phyloP scores from a whole-genome alignment of 2,329 filamentous ascomycete species.

The Celoporthe dispersa region DNA sequence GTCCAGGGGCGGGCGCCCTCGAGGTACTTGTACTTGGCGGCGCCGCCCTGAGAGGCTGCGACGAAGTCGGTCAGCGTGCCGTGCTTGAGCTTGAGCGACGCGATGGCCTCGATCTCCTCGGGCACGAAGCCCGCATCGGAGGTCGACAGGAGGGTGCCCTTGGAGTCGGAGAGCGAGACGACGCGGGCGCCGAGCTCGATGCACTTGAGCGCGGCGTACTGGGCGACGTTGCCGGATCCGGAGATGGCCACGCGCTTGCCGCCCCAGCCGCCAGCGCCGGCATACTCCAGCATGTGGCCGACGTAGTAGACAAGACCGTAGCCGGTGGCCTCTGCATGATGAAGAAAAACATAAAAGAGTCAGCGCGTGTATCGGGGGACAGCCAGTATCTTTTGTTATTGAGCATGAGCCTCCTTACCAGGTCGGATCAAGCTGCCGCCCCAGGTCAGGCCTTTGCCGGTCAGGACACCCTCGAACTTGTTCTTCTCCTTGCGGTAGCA shows the following conservation, averaged over 20 bases:
- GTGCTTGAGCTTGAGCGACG: slow-evolving; percentile 83
- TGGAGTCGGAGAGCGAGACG: slow-evolving; percentile 90
- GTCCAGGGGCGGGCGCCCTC: slow-evolving; percentile 88
- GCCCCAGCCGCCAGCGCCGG: slow-evolving; percentile 81
- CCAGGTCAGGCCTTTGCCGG: slow-evolving; percentile 92
- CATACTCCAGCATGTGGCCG: slow-evolving; percentile 91
- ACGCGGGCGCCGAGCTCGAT: slow-evolving; percentile 95
- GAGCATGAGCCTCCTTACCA: slow-evolving; percentile 38
- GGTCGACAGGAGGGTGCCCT: slow-evolving; percentile 79
- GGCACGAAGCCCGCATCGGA: slow-evolving; percentile 74
- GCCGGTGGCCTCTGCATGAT: slow-evolving; percentile 78
- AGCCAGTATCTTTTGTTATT: not conserved
- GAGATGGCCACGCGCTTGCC: slow-evolving; percentile 96
- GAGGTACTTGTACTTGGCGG: slow-evolving; percentile 76
- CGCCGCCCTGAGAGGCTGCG: slow-evolving; percentile 59
- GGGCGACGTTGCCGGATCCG: slow-evolving; percentile 95
- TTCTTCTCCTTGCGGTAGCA: slow-evolving; percentile 88
- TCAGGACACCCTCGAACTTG: slow-evolving; percentile 94
- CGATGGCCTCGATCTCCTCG: slow-evolving; percentile 79
- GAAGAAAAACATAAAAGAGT: not conserved
- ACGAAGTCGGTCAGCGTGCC: slow-evolving; percentile 68
- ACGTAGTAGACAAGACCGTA: slow-evolving; percentile 98
- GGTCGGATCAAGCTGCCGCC: slow-evolving; percentile 93
- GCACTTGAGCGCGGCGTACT: slow-evolving; percentile 94
- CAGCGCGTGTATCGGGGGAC: not conserved